phyloP scores from a whole-genome alignment of 78 protist genomes.

The slime mould (Dictyostelium discoideum) region DNA sequence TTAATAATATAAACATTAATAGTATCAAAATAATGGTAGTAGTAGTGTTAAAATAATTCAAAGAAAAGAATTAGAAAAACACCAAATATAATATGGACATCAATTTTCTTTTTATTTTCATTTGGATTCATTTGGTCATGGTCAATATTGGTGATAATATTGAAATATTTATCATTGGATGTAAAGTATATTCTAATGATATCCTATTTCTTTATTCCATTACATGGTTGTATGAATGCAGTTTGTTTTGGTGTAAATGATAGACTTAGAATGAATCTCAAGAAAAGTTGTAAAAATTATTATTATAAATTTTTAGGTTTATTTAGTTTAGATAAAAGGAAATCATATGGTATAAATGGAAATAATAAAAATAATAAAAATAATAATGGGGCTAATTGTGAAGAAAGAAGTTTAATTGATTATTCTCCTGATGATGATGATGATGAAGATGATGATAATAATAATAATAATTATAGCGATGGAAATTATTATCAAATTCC shows the following conservation, averaged over 20 bases:
- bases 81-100: constrained; percentile 50
- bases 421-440: neutral
- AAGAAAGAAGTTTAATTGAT: neutral
- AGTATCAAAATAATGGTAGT: neutral
- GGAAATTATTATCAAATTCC: neutral
- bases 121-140: constrained; percentile 46
- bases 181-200: neutral
- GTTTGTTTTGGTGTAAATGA: constrained; percentile 39
- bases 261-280: constrained; percentile 19
- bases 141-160: neutral
- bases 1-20: neutral
- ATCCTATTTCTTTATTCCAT: constrained; percentile 15
- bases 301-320: neutral
- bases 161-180: neutral
- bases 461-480: neutral
- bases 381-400: neutral
- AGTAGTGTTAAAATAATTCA: neutral
- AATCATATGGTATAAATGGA: neutral
- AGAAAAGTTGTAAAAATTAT: neutral
- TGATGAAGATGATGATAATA: neutral
- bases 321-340: neutral
- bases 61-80: neutral
- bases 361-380: neutral
- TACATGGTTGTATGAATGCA: constrained; percentile 50
- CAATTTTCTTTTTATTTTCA: constrained; percentile 25